Percentiles rank a stretch among this genome's conserved stretches.
phyloP scores from a whole-genome alignment of 345 rosid species.

The Eucalyptus curtisii region DNA sequence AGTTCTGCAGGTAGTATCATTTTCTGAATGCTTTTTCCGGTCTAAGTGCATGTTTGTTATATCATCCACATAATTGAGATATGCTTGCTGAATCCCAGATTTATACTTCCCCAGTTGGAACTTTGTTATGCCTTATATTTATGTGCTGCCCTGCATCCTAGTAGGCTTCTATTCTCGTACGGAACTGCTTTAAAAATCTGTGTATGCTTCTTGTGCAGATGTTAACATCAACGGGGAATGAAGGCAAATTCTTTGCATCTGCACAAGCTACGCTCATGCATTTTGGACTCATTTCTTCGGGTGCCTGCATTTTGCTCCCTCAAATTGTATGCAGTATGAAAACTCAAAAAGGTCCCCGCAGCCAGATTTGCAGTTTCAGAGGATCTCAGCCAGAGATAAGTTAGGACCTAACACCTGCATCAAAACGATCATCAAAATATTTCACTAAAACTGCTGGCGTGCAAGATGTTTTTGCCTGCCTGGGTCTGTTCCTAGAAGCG shows the following conservation, averaged over 20 bases:
- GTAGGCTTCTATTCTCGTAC: not conserved
- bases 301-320: not conserved
- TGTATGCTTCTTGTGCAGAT: not conserved
- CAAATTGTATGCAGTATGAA: not conserved
- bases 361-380: not conserved
- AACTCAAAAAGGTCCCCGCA: not conserved
- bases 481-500: not conserved
- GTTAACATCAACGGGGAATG: not conserved
- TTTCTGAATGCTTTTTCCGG: not conserved
- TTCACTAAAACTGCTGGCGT: not conserved
- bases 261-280: not conserved
- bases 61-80: not conserved
- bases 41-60: not conserved
- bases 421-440: not conserved
- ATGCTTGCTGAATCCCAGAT: not conserved
- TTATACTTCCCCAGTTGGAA: not conserved
- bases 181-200: not conserved
- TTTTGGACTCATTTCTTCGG: not conserved
- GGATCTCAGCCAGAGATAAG: not conserved
- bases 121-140: not conserved
- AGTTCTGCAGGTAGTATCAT: not conserved
- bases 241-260: not conserved
- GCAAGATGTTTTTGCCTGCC: not conserved
- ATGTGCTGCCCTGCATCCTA: not conserved
- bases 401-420: not conserved